Base-by-base conservation (phyloP, 176 grass and related monocot species). In the Olyra latifolia region DNA sequence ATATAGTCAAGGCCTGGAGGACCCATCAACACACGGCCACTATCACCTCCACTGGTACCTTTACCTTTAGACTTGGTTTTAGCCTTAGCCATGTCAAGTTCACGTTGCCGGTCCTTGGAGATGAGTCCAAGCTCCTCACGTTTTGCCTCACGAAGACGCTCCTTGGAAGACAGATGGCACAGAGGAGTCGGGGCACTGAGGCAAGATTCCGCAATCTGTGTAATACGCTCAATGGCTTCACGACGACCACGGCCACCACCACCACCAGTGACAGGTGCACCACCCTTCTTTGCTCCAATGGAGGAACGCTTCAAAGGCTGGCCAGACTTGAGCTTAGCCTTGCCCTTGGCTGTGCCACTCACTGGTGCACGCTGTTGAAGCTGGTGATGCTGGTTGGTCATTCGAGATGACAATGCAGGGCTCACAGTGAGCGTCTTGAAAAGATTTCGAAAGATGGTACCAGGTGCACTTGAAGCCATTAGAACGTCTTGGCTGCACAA, bases 101-200 rank as follows among this genome's bases (percentile, higher is more conserved):
- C 91, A 22, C 87, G 82, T 71, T 91, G 94, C 53, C 91, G 80
- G 19, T 91, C 94, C 75, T 97, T 97, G 10, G 91, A 93, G 29
- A 97, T 73, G 48, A 97, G 88, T 0, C 91, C 94, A 64, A 97
- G 85, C 83, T 91, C 90, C 89, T 97, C 91, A 59, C 94, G 88
- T 69, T 97, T 92, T 8, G 79, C 88, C 84, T 97, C 89, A 14
- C 89, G 91, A 74, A 63, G 73, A 27, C 75, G 84, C 69, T 94
- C 81, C 68, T 93, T 91, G 16, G 78, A 78, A 6, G 89, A 74
- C 39, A 97, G 58, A 61, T 91, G 73, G 0, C 94, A 84, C 20
- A 97, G 24, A 1, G 91, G 91, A 22, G 94, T 91, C 6, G 89
- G 71, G 6, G 91, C 89, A 43, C 80, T 79, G 52, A 97, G 86